Evolutionary conservation across 2,329 filamentous ascomycete genomes (phyloP), one percentile per base, ranked within the genome.

Genomic region (Chaetomium olivaceum): DNA sequence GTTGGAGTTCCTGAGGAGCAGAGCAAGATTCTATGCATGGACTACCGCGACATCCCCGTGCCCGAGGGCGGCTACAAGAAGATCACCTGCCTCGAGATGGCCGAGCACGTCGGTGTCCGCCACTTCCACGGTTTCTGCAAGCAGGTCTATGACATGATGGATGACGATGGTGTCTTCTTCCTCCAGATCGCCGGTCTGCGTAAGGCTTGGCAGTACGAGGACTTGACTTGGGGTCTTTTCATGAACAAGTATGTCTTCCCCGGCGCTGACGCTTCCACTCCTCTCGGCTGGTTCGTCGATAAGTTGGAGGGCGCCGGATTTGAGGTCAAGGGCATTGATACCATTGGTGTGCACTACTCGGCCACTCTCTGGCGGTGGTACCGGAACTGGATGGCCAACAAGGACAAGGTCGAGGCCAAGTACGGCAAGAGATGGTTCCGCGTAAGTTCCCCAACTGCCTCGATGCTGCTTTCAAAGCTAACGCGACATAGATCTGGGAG

Each of bases 181-280:
- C 85, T 98, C 67, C 95, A 98, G 80, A 93, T 96, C 73, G 93
- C 94, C 73, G 95, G 95, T 81, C 86, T 99, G 68, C 90, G 95
- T 73, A 96, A 96, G 83, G 83, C 86, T 70, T 98, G 95, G 95
- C 95, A 98, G 80, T 98, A 97, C 76, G 93, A 98, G 84, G 94
- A 98, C 81, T 86, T 97, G 60, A 91, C 94, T 78, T 98, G 95
- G 95, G 95, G 95, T 77, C 86, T 98, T 56, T 98, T 97, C 86
- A 96, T 98, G 93, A 98, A 98, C 89, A 97, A 97, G 83, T 97
- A 98, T 80, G 85, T 98, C 78, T 98, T 98, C 87, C 95, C 93
- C 39, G 95, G 95, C 77, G 95, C 95, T 60, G 95, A 98, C 77
- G 95, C 95, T 61, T 96, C 92, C 52, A 96, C 93, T 65, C 95